These are phyloP conservation scores for Fusarium temperatum DNA, from an alignment of 2,329 filamentous ascomycete species.

Conservation along the genomic window DNA sequence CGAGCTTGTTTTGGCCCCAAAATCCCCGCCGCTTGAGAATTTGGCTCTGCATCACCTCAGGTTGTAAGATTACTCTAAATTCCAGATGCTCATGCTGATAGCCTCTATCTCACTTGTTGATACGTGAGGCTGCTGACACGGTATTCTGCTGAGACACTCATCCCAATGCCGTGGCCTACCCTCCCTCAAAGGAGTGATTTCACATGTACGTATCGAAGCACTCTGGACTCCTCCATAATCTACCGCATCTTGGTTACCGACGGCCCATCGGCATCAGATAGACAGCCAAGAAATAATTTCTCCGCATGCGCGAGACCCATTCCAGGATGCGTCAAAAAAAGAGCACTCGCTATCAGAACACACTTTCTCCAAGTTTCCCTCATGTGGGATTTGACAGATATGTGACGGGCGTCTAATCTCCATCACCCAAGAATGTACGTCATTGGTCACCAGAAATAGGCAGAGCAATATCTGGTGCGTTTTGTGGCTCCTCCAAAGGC, in stretches of 20 bases:
- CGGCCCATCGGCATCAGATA: not conserved
- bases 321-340: constrained; percentile 22
- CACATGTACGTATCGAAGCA: not conserved
- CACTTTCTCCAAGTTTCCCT: not conserved
- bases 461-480: not conserved
- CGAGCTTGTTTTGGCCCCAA: constrained; percentile 1
- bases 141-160: constrained; percentile 21
- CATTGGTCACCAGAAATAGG: constrained; percentile 23
- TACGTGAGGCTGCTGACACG: not conserved
- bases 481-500: constrained; percentile 12
- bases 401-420: constrained; percentile 8
- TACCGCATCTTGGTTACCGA: not conserved
- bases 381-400: not conserved
- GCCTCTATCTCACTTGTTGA: not conserved
- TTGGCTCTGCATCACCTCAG: not conserved
- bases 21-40: constrained; percentile 17
- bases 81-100: constrained; percentile 20
- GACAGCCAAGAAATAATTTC: constrained; percentile 9
- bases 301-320: constrained; percentile 17
- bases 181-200: constrained; percentile 23
- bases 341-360: constrained; percentile 5
- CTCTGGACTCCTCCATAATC: not conserved
- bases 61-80: constrained; percentile 35
- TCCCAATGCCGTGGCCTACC: not conserved
- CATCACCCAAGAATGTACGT: not conserved